A percentile compares a stretch with the other conserved stretches of the same genome.
These are phyloP conservation scores for Zasmidium citrigriseum DNA, from an alignment of 2,329 filamentous ascomycete genomes.

Conservation along the genomic window DNA sequence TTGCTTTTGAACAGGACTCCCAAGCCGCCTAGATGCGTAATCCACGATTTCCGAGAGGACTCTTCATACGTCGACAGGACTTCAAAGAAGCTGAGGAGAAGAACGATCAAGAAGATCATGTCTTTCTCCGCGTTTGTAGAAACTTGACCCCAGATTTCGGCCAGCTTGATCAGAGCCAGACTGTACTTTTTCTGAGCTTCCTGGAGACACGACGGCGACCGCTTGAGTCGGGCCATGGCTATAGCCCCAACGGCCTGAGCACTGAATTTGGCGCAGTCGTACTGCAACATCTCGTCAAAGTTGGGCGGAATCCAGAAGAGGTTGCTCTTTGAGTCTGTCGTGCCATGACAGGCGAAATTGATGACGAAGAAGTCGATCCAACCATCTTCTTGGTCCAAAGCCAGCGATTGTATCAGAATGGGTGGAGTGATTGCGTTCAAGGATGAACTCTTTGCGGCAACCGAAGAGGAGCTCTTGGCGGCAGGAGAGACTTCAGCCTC, in stretches of 20 bases:
- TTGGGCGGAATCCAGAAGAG: neutral
- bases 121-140: neutral
- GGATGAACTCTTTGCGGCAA: too few relatives aligned
- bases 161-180: neutral
- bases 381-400: neutral
- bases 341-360: neutral
- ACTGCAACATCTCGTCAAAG: neutral
- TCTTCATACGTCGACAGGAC: neutral
- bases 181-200: constrained; percentile 5
- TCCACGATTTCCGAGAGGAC: neutral
- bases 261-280: neutral
- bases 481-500: too few relatives aligned
- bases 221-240: neutral
- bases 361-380: neutral
- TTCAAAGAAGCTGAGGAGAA: neutral
- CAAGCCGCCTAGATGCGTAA: neutral
- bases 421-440: neutral
- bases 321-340: neutral
- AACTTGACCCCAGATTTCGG: neutral
- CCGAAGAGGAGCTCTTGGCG: too few relatives aligned
- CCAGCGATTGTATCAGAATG: neutral
- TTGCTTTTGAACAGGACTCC: neutral
- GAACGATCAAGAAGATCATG: neutral
- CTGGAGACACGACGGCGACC: neutral
- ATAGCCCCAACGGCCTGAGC: neutral